These are phyloP conservation scores for Cardamine chenopodiifolia DNA, from an alignment of 345 rosid species.

Conservation along the genomic window DNA sequence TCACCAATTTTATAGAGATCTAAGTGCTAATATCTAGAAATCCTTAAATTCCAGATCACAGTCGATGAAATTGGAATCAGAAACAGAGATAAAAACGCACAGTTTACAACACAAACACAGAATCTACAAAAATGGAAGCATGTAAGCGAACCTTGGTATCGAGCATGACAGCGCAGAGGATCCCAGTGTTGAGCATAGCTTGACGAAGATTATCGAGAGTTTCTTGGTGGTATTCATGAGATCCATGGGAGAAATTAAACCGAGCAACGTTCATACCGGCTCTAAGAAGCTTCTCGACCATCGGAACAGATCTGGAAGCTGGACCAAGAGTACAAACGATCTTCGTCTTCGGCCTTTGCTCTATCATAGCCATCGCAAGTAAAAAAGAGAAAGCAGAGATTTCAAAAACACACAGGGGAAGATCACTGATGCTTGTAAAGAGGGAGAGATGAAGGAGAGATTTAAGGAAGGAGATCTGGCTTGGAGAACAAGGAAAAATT, in stretches of 20 bases:
- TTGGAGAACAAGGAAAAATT: conserved; percentile 37
- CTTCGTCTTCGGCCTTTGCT: conserved; percentile 85
- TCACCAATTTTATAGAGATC: background rate
- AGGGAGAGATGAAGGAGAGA: conserved; percentile 28
- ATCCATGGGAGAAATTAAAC: conserved; percentile 97
- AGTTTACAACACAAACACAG: background rate
- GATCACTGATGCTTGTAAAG: conserved; percentile 22
- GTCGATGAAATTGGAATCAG: conserved; percentile 25
- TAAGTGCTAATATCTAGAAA: conserved; percentile 12
- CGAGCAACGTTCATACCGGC: conserved; percentile 99
- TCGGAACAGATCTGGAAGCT: conserved; percentile 75
- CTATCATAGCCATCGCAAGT: conserved; percentile 39
- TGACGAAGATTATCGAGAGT: conserved; percentile 84
- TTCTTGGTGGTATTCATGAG: conserved; percentile 91
- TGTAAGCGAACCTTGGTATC: conserved; percentile 72
- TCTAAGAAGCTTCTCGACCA: conserved; percentile 79
- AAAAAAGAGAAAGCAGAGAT: background rate
- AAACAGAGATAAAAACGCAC: background rate
- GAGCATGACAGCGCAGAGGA: conserved; percentile 96
- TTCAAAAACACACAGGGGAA: background rate
- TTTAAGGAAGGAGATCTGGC: conserved; percentile 43
- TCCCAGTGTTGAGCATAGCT: conserved; percentile 87
- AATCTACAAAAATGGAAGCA: background rate
- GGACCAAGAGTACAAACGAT: conserved; percentile 97
- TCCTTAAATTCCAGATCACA: conserved; percentile 34